phyloP scores from a whole-genome alignment of 805 yeast species.

The Kodamaea leandrae region DNA sequence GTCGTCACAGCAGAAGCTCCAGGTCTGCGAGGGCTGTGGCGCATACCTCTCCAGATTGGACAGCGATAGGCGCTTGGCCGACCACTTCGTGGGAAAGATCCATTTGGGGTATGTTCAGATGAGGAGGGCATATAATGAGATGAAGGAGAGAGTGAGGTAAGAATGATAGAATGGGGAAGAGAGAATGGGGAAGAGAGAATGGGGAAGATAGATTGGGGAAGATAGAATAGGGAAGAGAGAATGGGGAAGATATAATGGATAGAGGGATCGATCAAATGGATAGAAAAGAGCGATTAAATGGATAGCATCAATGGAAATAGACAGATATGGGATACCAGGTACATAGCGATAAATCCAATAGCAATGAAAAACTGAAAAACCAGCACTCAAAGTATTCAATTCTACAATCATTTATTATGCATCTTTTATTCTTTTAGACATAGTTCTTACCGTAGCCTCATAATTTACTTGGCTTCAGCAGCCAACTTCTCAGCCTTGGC shows the following conservation, averaged over 20 bases:
- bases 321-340: too few species aligned
- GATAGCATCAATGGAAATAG: too few species aligned
- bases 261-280: too few species aligned
- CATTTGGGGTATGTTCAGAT: constrained; percentile 80
- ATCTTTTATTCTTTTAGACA: constrained; percentile 10
- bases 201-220: neutral
- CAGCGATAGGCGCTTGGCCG: constrained; percentile 83
- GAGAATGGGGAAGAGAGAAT: neutral
- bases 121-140: constrained; percentile 52
- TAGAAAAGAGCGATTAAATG: too few species aligned
- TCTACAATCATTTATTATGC: constrained; percentile 8
- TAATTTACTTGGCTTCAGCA: constrained; percentile 70
- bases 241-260: constrained; percentile 5
- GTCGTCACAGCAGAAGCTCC: constrained; percentile 84
- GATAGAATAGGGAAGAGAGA: constrained; percentile 4
- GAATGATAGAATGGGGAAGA: neutral
- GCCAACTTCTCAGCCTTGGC: constrained; percentile 99
- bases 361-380: too few species aligned
- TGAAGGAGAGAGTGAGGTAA: neutral
- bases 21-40: constrained; percentile 87
- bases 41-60: constrained; percentile 84
- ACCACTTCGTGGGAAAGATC: constrained; percentile 84
- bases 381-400: constrained; percentile 5
- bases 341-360: too few species aligned
- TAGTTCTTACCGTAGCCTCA: constrained; percentile 7